phyloP scores from a whole-genome alignment of 164 flowering plant genomes.

The Magnolia sinica region DNA sequence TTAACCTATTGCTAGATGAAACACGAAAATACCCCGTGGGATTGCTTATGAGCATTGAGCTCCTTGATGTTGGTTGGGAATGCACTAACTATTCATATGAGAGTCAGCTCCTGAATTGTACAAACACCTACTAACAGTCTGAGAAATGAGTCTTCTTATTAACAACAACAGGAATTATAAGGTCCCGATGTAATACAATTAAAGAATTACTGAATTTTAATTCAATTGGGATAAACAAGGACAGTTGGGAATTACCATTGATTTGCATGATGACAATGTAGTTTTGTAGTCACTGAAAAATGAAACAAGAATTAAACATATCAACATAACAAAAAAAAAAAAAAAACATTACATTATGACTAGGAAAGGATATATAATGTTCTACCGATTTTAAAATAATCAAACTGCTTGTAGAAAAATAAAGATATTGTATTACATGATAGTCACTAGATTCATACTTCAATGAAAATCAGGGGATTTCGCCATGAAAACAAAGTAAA shows the following conservation, averaged over 20 bases:
- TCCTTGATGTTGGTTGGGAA: slow-evolving; percentile 91
- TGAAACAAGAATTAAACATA: slow-evolving; percentile 20
- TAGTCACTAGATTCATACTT: not conserved
- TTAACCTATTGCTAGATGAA: not conserved
- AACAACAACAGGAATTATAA: not conserved
- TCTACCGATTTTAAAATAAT: not conserved
- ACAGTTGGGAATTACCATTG: too few species aligned
- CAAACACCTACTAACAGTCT: not conserved
- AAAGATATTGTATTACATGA: not conserved
- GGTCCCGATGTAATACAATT: too few species aligned
- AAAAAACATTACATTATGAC: not conserved
- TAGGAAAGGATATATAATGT: not conserved
- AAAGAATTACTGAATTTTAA: too few species aligned
- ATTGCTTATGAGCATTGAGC: slow-evolving; percentile 85
- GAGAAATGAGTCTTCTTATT: not conserved
- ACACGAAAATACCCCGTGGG: slow-evolving; percentile 65
- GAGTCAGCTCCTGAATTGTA: slow-evolving; percentile 68
- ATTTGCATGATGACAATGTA: slow-evolving; percentile 27
- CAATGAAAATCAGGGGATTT: not conserved
- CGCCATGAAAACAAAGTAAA: too few species aligned
- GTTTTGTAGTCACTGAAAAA: slow-evolving; percentile 87
- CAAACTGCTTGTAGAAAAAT: not conserved
- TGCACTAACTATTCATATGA: slow-evolving; percentile 93
- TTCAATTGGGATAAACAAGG: too few species aligned
- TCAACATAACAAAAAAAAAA: slow-evolving; percentile 15